Evolutionary conservation across 805 yeast genomes (phyloP), one percentile per base, ranked within the genome.

Genomic region (Candida incommunis): DNA sequence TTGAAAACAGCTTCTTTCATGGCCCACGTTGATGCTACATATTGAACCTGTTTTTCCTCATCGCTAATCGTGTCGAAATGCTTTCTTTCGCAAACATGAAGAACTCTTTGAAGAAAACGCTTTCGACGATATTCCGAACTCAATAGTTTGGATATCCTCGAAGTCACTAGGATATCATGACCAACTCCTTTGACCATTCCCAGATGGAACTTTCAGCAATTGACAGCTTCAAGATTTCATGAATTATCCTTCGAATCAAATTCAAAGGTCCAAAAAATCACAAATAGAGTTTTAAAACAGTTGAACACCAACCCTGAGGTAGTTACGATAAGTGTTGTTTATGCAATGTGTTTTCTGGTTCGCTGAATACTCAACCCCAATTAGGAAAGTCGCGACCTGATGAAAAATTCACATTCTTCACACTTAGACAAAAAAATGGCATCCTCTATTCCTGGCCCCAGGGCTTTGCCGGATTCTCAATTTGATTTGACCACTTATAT

Each of bases 381-480:
- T 11, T 2, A 3, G 5, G n/a, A 22, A 23, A 34, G n/a, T 40
- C 34, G 22, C 27, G 16, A 37, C 23, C 18, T 41, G 15, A 20
- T 13, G 23, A 22, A 15, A 15, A 20, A 9, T n/a, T n/a, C n/a
- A n/a, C n/a, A n/a, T n/a, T n/a, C n/a, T n/a, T n/a, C n/a, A n/a
- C n/a, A n/a, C n/a, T n/a, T n/a, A n/a, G 37, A 9, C 11, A 18
- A 22, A 9, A 41, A 24, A 11, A 87, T 87, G 96, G 94, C 96
- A 2, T 83, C 94, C 9, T 78, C 95, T 3, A 74, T 87, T 35
- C 78, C 87, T 7, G 96, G 96, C 15, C 79, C 82, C 4, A 73
- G 82, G 41, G 70, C 82, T 0, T 69, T 88, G 27, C 96, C 96
- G 5, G 77, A 70, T 45, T 86, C 96, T 20, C 75, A 71, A 46